Conservation (phyloP, 1,284 basidiomycete species). For the Athelia sp. region DNA sequence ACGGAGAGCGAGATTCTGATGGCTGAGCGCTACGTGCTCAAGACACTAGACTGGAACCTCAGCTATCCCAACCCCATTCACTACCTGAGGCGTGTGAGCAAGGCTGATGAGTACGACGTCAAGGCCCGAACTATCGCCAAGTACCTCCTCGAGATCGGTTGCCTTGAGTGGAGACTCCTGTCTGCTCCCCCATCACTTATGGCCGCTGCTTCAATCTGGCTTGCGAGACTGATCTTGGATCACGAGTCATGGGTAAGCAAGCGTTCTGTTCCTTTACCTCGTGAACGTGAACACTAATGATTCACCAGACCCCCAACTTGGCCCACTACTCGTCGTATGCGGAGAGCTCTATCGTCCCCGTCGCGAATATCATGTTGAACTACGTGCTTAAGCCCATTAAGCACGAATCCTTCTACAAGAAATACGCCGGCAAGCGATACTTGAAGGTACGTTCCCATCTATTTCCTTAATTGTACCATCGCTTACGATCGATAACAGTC, state of each 20-base stretch:
- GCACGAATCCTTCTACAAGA: slow-evolving; percentile 78
- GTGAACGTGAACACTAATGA: no score
- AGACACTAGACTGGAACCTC: slow-evolving; percentile 89
- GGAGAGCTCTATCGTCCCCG: slow-evolving; percentile 80
- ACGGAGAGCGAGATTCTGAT: slow-evolving; percentile 85
- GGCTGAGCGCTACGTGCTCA: slow-evolving; percentile 91
- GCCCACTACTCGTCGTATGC: slow-evolving; percentile 91
- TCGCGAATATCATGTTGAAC: slow-evolving; percentile 91
- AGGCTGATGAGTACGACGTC: slow-evolving; percentile 94
- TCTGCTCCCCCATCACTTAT: slow-evolving; percentile 79
- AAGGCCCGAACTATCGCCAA: slow-evolving; percentile 91
- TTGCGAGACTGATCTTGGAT: slow-evolving; percentile 83
- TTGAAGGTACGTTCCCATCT: slow-evolving; percentile 56
- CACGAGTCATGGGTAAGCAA: slow-evolving; percentile 80
- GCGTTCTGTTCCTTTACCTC: not conserved
- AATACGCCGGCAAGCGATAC: slow-evolving; percentile 83
- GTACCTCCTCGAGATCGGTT: slow-evolving; percentile 88
- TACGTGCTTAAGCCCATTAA: slow-evolving; percentile 76
- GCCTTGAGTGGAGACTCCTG: slow-evolving; percentile 85
- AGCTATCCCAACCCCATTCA: slow-evolving; percentile 93
- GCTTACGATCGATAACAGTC: slow-evolving; percentile 30
- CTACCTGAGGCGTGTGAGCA: slow-evolving; percentile 88
- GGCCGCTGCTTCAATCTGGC: slow-evolving; percentile 88
- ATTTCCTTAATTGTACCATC: not conserved
- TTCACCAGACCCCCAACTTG: slow-evolving; percentile 83